Conservation (phyloP, 192 early-diverging fungal genomes). For the Linnemannia zychae region DNA sequence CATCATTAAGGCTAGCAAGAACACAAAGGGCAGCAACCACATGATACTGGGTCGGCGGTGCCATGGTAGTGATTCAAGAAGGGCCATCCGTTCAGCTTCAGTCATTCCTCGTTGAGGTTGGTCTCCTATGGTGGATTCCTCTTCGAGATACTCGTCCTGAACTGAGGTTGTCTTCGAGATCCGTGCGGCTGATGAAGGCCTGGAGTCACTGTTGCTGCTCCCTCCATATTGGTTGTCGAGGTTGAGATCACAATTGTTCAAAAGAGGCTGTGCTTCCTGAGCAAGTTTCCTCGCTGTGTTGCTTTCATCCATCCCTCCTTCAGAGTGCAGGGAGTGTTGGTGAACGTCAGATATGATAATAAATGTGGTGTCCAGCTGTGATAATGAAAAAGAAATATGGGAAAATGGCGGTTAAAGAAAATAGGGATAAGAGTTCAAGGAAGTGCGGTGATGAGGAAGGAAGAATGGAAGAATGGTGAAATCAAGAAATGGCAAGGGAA, state of each 20-base stretch:
- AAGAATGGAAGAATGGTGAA: background rate
- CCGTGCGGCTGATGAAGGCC: background rate
- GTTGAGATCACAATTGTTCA: background rate
- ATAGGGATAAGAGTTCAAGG: background rate
- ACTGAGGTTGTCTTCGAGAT: background rate
- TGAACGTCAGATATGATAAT: background rate
- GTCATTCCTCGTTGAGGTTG: background rate
- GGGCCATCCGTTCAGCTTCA: background rate
- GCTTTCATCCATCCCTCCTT: background rate
- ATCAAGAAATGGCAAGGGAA: background rate
- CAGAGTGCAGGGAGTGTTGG: background rate
- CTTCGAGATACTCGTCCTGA: background rate
- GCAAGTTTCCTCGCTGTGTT: background rate
- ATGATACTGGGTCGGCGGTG: background rate
- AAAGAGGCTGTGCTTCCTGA: constrained; percentile 4
- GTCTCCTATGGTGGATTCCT: background rate
- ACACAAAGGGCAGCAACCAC: constrained; percentile 11
- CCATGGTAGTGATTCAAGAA: background rate
- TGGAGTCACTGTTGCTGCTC: background rate
- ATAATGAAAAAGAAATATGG: too few species aligned
- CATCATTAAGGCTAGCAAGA: background rate
- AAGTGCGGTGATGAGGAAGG: background rate
- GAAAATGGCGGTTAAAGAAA: background rate
- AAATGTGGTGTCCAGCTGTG: background rate
- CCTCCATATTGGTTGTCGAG: background rate